Evolutionary conservation across 2,329 filamentous ascomycete genomes (phyloP).

Genomic region (Tolypocladium tropicale): DNA sequence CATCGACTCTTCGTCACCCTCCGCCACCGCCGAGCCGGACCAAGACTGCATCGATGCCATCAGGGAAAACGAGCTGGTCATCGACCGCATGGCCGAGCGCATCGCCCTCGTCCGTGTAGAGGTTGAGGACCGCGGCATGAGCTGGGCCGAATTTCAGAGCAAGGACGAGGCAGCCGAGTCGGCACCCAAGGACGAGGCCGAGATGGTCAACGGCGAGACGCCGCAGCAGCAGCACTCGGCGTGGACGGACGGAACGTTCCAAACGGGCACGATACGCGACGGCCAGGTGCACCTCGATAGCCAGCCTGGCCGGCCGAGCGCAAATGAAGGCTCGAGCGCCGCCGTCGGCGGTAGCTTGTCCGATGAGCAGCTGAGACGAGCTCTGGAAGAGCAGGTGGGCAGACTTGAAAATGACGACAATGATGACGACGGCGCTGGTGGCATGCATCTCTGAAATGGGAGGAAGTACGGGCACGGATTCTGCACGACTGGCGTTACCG

Average conservation of each 20-base stretch:
- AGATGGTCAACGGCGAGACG: constrained; percentile 1
- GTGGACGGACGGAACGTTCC: constrained; percentile 55
- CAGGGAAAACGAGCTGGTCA: constrained; percentile 58
- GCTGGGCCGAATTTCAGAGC: constrained; percentile 46
- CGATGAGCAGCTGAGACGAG: constrained; percentile 48
- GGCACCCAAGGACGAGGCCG: constrained; percentile 9
- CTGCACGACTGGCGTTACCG: constrained; percentile 1
- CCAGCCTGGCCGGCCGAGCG: constrained; percentile 9
- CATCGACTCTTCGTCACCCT: constrained; percentile 8
- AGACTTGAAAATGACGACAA: constrained; percentile 29
- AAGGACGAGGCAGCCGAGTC: constrained; percentile 30
- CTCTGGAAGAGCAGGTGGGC: constrained; percentile 44
- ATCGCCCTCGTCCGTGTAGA: constrained; percentile 54
- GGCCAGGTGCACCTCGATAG: constrained; percentile 37
- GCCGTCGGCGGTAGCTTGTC: constrained; percentile 35
- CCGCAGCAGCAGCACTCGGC: constrained; percentile 25
- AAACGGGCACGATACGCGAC: constrained; percentile 45
- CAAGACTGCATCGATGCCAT: constrained; percentile 66
- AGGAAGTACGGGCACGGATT: not conserved
- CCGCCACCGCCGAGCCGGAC: constrained; percentile 33
- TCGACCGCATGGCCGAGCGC: constrained; percentile 56
- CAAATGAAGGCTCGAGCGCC: not conserved
- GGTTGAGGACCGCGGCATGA: constrained; percentile 46
- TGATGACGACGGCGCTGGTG: constrained; percentile 37
- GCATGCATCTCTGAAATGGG: constrained; percentile 45